phyloP scores from a whole-genome alignment of 2,329 filamentous ascomycete species.

The Gyromitra esculenta region DNA sequence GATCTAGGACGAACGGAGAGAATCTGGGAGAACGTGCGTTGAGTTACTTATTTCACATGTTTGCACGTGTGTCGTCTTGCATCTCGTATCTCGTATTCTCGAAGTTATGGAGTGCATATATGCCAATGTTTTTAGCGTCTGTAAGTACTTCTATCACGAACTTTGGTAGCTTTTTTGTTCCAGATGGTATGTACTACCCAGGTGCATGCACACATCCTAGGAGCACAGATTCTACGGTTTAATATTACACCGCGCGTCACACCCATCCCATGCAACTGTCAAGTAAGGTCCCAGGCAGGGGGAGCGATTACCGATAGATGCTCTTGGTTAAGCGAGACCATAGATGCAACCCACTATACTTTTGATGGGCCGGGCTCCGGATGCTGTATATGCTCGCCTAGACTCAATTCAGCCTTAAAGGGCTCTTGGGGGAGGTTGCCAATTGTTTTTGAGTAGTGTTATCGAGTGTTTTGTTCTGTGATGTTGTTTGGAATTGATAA shows the following conservation, averaged over 20 bases:
- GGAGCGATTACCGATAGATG: constrained; percentile 22
- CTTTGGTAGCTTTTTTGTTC: too few species aligned
- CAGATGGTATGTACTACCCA: too few species aligned
- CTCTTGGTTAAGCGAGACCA: constrained; percentile 22
- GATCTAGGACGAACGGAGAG: too few species aligned
- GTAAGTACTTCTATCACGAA: too few species aligned
- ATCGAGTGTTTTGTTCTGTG: too few species aligned
- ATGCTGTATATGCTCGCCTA: background rate
- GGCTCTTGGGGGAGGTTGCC: background rate
- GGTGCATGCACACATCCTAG: background rate
- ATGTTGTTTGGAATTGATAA: too few species aligned
- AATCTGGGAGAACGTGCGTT: too few species aligned
- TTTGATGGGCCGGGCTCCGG: background rate
- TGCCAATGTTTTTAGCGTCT: too few species aligned
- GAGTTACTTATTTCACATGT: too few species aligned
- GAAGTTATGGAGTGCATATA: too few species aligned
- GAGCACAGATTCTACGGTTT: background rate
- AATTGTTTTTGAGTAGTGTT: background rate
- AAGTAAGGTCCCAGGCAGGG: background rate
- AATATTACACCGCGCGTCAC: constrained; percentile 4
- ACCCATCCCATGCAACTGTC: background rate
- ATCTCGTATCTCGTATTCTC: too few species aligned
- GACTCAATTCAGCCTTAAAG: background rate
- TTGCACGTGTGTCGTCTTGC: too few species aligned
- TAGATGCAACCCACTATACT: background rate